Percentiles rank a stretch among this genome's conserved stretches.
phyloP scores from a whole-genome alignment of 2,329 filamentous ascomycete genomes.

The Pochonia chlamydosporia region DNA sequence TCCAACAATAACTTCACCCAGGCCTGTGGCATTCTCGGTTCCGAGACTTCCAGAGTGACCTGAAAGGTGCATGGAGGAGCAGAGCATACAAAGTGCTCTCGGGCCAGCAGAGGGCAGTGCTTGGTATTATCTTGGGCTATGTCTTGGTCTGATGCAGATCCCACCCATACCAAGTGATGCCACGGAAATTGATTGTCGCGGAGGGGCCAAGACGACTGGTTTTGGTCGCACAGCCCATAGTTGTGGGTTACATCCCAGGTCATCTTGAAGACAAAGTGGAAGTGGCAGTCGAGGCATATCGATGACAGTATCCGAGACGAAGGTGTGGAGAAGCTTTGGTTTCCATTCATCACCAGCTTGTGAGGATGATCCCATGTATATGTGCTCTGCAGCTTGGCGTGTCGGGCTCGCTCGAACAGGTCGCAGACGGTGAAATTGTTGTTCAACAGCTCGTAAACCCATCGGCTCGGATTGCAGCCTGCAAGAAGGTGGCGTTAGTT shows the following conservation, averaged over 20 bases:
- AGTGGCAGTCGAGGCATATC: conserved; percentile 34
- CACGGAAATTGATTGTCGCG: conserved; percentile 29
- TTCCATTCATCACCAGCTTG: conserved; percentile 31
- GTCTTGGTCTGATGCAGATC: conserved; percentile 20
- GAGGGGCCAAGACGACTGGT: conserved; percentile 28
- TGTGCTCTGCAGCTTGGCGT: conserved; percentile 22
- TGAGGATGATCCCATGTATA: conserved; percentile 30
- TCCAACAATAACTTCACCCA: conserved; percentile 42
- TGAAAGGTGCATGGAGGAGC: conserved; percentile 34
- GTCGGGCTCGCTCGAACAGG: conserved; percentile 27
- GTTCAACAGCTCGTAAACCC: conserved; percentile 33
- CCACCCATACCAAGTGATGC: conserved; percentile 32
- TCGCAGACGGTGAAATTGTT: conserved; percentile 31
- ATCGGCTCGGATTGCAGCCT: conserved; percentile 35
- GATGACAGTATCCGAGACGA: conserved; percentile 26
- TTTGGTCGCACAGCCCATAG: conserved; percentile 23
- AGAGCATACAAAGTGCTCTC: conserved; percentile 36
- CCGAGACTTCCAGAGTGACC: conserved; percentile 41
- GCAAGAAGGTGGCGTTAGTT: not conserved
- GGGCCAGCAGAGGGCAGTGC: conserved; percentile 32
- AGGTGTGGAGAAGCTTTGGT: conserved; percentile 27
- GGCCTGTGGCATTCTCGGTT: conserved; percentile 37
- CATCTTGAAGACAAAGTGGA: conserved; percentile 35
- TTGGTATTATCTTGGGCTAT: conserved; percentile 21
- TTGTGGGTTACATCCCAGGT: conserved; percentile 24